Evolutionary conservation across 1,284 basidiomycete species (phyloP), one percentile per base, ranked within the genome.

Genomic region (Erythrobasidium hasegawianum): DNA sequence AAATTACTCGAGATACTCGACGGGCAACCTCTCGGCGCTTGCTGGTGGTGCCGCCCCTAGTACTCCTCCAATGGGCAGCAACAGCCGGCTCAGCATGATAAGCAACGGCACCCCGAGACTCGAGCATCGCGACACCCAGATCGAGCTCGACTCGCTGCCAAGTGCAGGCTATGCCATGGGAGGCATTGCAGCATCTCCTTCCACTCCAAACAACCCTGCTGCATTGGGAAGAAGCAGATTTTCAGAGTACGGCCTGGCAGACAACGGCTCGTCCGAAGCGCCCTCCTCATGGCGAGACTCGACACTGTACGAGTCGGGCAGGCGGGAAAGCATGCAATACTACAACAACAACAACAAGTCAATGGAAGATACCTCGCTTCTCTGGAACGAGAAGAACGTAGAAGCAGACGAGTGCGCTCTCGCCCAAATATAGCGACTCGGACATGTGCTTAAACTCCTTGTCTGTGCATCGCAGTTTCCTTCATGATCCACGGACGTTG

Each of bases 361-460:
- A 8, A 65, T 65, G 62, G 62, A 65, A 29, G 62, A 65, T 52
- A 65, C 62, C 18, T 57, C 55, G 0, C 49, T 75, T 50, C 47
- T 75, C 47, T 74, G 73, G 72, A 69, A 69, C 41, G 69, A 73
- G 58, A 71, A 71, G 59, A 71, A 70, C 39, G 62, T 54, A 20
- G 73, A 74, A 55, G 64, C 59, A 47, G 72, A 74, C 40, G 73
- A 73, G 54, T 73, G 68, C 53, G 62, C 59, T 71, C 14, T 53
- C 50, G 18, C 8, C 18, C 16, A 26, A 26, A 29, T 16, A 53
- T 53, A 53, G 50, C 50, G 24, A 26, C 43, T n/a, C 43, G 16
- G 43, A 5, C 43, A 47, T 47, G 16, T 47, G 16, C 43, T 24
- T 4, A 18, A 8, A 4, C n/a, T 45, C 62, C 33, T 33, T 10